Evolutionary conservation across 2,329 filamentous ascomycete genomes (phyloP).

Genomic region (Colletotrichum graminicola): DNA sequence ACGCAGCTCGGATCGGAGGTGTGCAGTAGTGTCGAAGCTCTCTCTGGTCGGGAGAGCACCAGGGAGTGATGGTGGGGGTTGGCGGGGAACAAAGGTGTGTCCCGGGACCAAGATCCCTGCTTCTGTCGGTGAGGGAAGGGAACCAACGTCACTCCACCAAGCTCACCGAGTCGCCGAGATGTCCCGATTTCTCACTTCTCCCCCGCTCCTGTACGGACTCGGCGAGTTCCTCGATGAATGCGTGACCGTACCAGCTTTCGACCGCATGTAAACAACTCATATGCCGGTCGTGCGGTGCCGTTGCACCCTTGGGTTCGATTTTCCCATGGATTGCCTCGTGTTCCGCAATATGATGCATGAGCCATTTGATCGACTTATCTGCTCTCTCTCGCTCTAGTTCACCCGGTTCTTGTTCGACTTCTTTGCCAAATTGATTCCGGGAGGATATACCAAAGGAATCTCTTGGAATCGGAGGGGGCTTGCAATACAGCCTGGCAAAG

Average conservation of each 20-base stretch:
- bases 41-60: neutral
- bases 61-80: slow-evolving; percentile 39
- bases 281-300: neutral
- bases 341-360: neutral
- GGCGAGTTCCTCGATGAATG: neutral
- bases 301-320: neutral
- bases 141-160: slow-evolving; percentile 23
- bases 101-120: slow-evolving; percentile 26
- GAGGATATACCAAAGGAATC: neutral
- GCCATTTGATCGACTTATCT: neutral
- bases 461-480: neutral
- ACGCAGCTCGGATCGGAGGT: slow-evolving; percentile 37
- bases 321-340: neutral
- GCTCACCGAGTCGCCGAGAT: neutral
- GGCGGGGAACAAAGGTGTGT: slow-evolving; percentile 31
- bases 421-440: neutral
- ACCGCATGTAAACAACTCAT: neutral
- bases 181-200: neutral
- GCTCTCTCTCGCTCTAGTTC: too few species aligned
- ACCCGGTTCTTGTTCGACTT: neutral
- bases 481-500: neutral
- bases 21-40: slow-evolving; percentile 24
- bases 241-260: neutral
- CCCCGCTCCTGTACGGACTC: neutral
- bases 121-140: slow-evolving; percentile 27